Percentiles rank a stretch among this genome's conserved stretches.
These are phyloP conservation scores for Beta vulgaris DNA, from an alignment of 148 eudicot species.

Conservation along the genomic window DNA sequence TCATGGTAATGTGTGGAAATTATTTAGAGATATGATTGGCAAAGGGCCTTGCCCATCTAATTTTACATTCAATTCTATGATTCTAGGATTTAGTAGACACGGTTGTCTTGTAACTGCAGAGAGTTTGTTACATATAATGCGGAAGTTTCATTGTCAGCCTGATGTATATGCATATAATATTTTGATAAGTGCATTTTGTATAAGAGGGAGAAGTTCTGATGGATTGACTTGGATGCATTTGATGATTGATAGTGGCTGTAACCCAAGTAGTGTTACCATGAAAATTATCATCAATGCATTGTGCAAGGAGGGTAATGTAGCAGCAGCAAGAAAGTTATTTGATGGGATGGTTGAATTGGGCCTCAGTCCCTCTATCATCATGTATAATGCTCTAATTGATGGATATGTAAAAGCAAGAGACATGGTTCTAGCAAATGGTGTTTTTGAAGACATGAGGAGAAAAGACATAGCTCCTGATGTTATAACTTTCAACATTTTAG, in stretches of 20 bases:
- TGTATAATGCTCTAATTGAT: constrained; percentile 66
- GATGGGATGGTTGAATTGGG: constrained; percentile 50
- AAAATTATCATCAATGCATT: constrained; percentile 55
- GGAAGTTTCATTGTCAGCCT: constrained; percentile 53
- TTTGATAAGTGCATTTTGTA: constrained; percentile 68
- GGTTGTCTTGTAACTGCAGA: constrained; percentile 57
- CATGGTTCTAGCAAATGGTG: constrained; percentile 52
- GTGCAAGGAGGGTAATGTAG: constrained; percentile 81
- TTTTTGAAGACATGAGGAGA: constrained; percentile 68
- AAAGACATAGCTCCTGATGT: constrained; percentile 66
- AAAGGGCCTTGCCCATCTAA: constrained; percentile 59
- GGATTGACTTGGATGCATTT: constrained; percentile 52
- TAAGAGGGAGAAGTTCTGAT: constrained; percentile 56
- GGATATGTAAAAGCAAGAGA: constrained; percentile 86
- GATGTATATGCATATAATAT: constrained; percentile 74
- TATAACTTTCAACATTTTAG: constrained; percentile 77
- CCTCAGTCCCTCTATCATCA: constrained; percentile 41
- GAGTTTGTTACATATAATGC: constrained; percentile 65
- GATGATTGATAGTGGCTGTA: constrained; percentile 62
- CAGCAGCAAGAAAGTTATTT: constrained; percentile 60
- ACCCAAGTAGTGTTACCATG: constrained; percentile 57
- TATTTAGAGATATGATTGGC: constrained; percentile 70
- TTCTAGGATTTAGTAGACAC: constrained; percentile 73
- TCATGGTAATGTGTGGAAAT: constrained; percentile 76
- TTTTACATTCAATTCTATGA: constrained; percentile 52